These are phyloP conservation scores for Fusarium concolor DNA, from an alignment of 2,329 filamentous ascomycete genomes.

Conservation along the genomic window DNA sequence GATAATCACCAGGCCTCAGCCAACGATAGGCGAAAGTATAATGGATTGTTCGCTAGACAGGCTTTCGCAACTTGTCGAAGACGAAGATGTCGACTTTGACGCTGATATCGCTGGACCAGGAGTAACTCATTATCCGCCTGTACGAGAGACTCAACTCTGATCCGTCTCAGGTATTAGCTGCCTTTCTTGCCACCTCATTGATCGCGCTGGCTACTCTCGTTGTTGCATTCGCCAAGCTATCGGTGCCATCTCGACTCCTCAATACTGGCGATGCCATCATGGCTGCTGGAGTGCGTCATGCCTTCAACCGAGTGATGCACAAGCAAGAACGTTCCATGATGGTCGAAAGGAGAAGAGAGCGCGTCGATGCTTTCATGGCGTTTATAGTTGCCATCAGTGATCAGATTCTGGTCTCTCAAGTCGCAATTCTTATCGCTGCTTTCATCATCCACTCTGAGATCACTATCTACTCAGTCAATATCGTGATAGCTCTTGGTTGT, in stretches of 20 bases:
- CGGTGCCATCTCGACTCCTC: background rate
- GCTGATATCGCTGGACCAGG: constrained; percentile 11
- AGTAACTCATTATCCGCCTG: background rate
- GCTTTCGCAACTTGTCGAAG: fast-evolving
- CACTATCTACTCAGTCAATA: constrained; percentile 5
- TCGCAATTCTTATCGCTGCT: background rate
- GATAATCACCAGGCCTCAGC: too few species aligned
- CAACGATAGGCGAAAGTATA: background rate
- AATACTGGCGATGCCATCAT: background rate
- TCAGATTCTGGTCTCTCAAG: background rate
- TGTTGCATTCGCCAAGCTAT: background rate
- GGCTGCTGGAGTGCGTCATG: background rate
- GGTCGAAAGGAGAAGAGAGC: background rate
- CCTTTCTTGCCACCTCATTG: background rate
- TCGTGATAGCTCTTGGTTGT: background rate
- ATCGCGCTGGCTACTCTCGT: background rate
- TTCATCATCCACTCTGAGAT: background rate
- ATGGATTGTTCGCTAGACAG: background rate
- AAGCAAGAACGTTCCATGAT: background rate
- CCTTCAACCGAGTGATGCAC: fast-evolving
- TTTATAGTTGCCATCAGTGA: constrained; percentile 4
- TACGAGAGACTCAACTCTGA: background rate
- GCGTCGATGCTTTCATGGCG: background rate
- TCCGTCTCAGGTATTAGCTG: background rate
- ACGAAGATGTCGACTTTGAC: background rate